Conservation (phyloP, 768 basidiomycete species). For the Auricularia heimuer region DNA sequence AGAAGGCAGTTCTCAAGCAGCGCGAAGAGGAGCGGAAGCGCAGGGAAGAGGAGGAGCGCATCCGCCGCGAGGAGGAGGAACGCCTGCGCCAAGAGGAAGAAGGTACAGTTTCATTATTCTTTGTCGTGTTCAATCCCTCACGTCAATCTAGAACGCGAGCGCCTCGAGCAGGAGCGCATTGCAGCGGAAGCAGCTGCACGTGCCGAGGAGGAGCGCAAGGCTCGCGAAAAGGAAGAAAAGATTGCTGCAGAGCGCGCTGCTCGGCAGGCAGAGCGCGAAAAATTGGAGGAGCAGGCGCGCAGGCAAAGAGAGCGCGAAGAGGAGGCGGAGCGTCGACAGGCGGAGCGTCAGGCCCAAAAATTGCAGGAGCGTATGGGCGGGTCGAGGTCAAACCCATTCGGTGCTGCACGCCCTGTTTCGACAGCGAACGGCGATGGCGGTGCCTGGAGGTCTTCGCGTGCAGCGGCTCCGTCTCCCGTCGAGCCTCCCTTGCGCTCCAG, state of each 20-base stretch:
- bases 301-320: conserved; percentile 55
- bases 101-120: conserved; percentile 42
- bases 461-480: conserved; percentile 25
- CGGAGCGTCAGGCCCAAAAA: conserved; percentile 21
- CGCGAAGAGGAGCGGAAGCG: conserved; percentile 46
- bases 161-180: conserved; percentile 11
- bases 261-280: conserved; percentile 43
- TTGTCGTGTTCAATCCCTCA: conserved; percentile 1
- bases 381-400: conserved; percentile 9
- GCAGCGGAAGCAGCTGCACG: conserved; percentile 46
- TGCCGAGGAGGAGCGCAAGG: conserved; percentile 42
- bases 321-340: conserved; percentile 47
- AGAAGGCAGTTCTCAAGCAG: conserved; percentile 43
- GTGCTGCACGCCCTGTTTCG: conserved; percentile 18
- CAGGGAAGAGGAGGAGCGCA: conserved; percentile 31
- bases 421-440: conserved; percentile 17
- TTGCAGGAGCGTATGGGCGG: background rate
- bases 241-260: conserved; percentile 38
- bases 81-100: conserved; percentile 21
- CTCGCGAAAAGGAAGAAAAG: conserved; percentile 56
- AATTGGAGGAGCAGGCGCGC: conserved; percentile 44
- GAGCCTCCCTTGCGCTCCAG: conserved; percentile 47
- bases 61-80: conserved; percentile 28
- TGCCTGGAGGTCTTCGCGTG: conserved; percentile 16
- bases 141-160: background rate